Base-by-base conservation (phyloP, 139 green algal species). In the Chlamydomonas incerta region DNA sequence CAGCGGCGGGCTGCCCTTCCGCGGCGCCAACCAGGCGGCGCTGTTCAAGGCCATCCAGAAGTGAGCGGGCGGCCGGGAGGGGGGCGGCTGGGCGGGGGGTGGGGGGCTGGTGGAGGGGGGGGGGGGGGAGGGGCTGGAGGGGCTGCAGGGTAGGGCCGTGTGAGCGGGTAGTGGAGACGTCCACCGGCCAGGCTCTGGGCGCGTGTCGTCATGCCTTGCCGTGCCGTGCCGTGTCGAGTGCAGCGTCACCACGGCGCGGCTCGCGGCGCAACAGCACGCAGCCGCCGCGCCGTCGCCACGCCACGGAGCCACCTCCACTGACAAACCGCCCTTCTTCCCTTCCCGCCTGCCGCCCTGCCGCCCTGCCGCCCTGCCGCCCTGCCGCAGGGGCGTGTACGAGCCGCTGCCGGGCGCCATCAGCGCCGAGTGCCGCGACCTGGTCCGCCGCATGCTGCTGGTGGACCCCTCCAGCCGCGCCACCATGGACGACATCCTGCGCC, bases 381-480 rank as follows among this genome's bases (percentile, higher is more conserved):
- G 18, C 31, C 14, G 35, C 86, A 89, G 88, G 57, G 88, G 88
- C 1, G 83, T 85, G 34, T 93, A 89, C 58, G 60, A 87, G 20
- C 84, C 90, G 33, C 87, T 93, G 72, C 88, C 90, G 2, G 4
- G 33, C 8, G 4, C 37, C 29, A 34, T 93, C 20, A 88, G 83
- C 80, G 5, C 31, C 9, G 82, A 83, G 26, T 90, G 87, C 58
- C 63, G 82, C 18, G 88, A 93, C 69, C 79, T 94, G 21, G 82
- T 94, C 31, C 83, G 81, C 21, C 81, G 89, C 47, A 96, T 98
- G 94, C 89, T 98, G 41, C 92, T 88, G 3, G 90, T 97, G 35
- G 95, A 98, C 76, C 94, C 95, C 20, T 85, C 74, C 31, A 57
- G 80, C 76, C 92, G 95, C 84, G 57, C 81, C 37, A 82, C 73